Conservation (phyloP, 2,329 filamentous ascomycete species). For the Fusarium mundagurra region DNA sequence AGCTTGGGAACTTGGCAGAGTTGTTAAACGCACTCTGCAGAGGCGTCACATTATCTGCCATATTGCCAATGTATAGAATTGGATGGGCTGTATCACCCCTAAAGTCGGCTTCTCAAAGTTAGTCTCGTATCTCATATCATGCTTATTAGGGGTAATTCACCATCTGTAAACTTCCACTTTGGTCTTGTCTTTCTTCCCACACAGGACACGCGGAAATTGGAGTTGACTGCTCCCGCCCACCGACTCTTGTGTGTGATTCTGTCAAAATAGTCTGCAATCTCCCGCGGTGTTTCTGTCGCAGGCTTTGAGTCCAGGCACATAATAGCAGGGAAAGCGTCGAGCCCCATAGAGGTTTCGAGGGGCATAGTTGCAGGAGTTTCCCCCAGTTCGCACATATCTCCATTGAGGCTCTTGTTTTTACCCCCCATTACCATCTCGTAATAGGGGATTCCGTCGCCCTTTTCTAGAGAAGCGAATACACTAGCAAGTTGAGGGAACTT, state of each 20-base stretch:
- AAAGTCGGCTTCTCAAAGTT: constrained; percentile 40
- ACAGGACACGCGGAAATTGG: constrained; percentile 53
- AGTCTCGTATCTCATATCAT: neutral
- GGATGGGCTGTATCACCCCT: constrained; percentile 53
- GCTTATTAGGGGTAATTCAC: constrained; percentile 31
- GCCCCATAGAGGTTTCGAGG: constrained; percentile 38
- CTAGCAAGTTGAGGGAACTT: constrained; percentile 55
- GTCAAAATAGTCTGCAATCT: constrained; percentile 49
- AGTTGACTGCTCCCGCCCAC: constrained; percentile 56
- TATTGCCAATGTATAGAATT: constrained; percentile 57
- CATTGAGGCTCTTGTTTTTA: neutral
- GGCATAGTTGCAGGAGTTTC: constrained; percentile 45
- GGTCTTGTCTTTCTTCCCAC: constrained; percentile 51
- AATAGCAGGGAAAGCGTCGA: constrained; percentile 57
- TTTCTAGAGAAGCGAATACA: constrained; percentile 55
- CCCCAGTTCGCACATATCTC: constrained; percentile 36
- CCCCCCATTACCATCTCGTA: constrained; percentile 46
- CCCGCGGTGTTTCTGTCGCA: constrained; percentile 44
- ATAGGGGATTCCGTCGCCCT: constrained; percentile 56
- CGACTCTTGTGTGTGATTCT: constrained; percentile 51
- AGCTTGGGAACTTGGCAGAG: constrained; percentile 55
- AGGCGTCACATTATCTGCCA: constrained; percentile 60
- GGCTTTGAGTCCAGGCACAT: constrained; percentile 56
- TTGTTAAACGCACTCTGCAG: constrained; percentile 57
- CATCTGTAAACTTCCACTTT: constrained; percentile 51